A percentile compares a stretch with the other conserved stretches of the same genome.
Conservation (phyloP, 208 protist genomes). For the Acanthamoeba polyphaga region DNA sequence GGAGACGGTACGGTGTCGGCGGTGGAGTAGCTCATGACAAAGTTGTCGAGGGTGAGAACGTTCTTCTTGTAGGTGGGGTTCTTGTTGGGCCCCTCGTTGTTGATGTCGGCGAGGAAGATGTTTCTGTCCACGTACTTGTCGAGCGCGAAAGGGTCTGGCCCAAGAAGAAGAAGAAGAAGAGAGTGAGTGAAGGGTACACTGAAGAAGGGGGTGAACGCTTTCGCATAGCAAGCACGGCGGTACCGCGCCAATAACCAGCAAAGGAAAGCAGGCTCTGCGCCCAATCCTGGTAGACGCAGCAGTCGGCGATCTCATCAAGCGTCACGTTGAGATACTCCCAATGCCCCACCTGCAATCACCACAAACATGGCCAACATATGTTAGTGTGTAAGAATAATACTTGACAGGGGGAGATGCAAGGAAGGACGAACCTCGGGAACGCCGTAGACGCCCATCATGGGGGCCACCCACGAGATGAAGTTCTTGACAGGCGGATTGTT, state of each 20-base stretch:
- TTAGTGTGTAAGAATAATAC: too few species aligned
- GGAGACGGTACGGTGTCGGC: slow-evolving; percentile 3
- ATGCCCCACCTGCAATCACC: not conserved
- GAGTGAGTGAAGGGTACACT: not conserved
- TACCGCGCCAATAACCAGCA: slow-evolving; percentile 72
- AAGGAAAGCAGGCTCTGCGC: slow-evolving; percentile 44
- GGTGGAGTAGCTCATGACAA: slow-evolving; percentile 64
- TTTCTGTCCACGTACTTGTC: not conserved
- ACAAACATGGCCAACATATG: too few species aligned
- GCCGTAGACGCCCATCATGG: slow-evolving; percentile 76
- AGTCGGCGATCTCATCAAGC: slow-evolving; percentile 58
- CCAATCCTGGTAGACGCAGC: slow-evolving; percentile 63
- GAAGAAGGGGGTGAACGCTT: not conserved
- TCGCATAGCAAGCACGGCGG: not conserved
- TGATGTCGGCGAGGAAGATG: slow-evolving; percentile 63
- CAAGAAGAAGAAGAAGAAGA: not conserved
- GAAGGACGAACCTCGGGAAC: slow-evolving; percentile 4
- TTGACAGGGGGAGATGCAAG: too few species aligned
- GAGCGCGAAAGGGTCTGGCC: slow-evolving; percentile 62
- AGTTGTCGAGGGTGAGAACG: slow-evolving; percentile 68
- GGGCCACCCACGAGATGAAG: slow-evolving; percentile 74
- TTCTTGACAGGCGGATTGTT: slow-evolving; percentile 71
- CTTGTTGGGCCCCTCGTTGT: slow-evolving; percentile 44
- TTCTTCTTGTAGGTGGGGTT: slow-evolving; percentile 43
- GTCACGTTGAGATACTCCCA: slow-evolving; percentile 22